Evolutionary conservation across 2,329 filamentous ascomycete genomes (phyloP).

Genomic region (Hypoxylon sp.): DNA sequence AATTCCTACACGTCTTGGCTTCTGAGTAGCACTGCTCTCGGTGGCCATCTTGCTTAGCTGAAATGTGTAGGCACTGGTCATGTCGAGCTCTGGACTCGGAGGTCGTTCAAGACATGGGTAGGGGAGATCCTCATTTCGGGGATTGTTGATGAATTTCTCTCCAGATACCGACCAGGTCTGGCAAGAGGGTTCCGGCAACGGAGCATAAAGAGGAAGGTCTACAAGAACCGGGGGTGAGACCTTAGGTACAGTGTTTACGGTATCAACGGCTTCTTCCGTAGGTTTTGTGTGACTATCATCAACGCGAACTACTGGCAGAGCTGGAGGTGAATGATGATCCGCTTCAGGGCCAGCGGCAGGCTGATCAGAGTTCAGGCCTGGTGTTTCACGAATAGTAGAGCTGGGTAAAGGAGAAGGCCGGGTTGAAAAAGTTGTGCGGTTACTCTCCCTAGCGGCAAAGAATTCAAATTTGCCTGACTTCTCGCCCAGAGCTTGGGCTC

Average conservation of each 20-base stretch:
- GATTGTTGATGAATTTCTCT: conserved; percentile 53
- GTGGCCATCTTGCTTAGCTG: conserved; percentile 49
- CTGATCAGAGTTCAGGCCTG: conserved; percentile 15
- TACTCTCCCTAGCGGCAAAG: conserved; percentile 58
- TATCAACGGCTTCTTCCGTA: not conserved
- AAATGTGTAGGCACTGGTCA: conserved; percentile 52
- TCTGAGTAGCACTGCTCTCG: conserved; percentile 22
- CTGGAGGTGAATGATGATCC: not conserved
- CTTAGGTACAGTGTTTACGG: not conserved
- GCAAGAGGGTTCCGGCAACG: conserved; percentile 38
- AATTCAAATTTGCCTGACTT: conserved; percentile 57
- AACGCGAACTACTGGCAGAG: not conserved
- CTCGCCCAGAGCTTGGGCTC: conserved; percentile 53
- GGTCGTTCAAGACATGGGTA: conserved; percentile 17
- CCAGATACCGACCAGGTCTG: conserved; percentile 47
- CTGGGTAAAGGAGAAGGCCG: conserved; percentile 22
- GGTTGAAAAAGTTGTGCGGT: conserved; percentile 45
- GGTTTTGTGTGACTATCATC: conserved; percentile 1
- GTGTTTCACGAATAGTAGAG: conserved; percentile 41
- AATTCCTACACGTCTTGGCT: conserved; percentile 47
- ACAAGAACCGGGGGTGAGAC: not conserved
- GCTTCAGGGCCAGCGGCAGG: not conserved
- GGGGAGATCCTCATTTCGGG: conserved; percentile 32
- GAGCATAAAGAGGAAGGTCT: not conserved
- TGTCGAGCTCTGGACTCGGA: conserved; percentile 49